Evolutionary conservation across 2,329 filamentous ascomycete genomes (phyloP).

Genomic region (Trichoderma sp.): DNA sequence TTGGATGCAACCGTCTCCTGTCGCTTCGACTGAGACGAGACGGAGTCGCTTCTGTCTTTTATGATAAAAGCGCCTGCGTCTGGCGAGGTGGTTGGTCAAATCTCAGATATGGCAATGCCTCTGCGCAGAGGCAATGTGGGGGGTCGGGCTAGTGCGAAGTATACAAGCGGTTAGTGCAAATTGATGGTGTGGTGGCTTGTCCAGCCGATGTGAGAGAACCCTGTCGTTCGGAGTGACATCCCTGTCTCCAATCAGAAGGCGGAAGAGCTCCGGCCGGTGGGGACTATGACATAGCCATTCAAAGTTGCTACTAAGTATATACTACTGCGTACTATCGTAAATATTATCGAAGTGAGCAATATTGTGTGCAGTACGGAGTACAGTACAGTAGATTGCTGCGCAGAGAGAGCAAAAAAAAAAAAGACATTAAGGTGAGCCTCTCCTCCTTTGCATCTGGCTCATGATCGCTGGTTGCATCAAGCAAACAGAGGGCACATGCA

Average conservation of each 20-base stretch:
- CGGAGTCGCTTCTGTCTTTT: constrained; percentile 13
- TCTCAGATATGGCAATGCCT: constrained; percentile 7
- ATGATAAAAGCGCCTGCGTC: constrained; percentile 3
- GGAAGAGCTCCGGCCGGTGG: not conserved
- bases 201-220: constrained; percentile 2
- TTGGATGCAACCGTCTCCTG: not conserved
- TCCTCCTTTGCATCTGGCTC: not conserved
- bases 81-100: constrained; percentile 13
- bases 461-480: not conserved
- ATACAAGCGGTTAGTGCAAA: too few relatives aligned
- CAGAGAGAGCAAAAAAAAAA: not conserved
- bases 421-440: not conserved
- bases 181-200: not conserved
- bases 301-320: not conserved
- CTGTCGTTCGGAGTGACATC: constrained; percentile 18
- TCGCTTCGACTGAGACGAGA: constrained; percentile 14
- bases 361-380: too few relatives aligned
- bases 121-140: not conserved
- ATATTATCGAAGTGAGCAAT: not conserved
- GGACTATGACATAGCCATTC: constrained; percentile 19
- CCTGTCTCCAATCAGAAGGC: constrained; percentile 14
- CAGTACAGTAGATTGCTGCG: not conserved
- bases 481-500: not conserved
- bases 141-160: not conserved
- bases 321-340: not conserved